Percentiles rank a stretch among this genome's conserved stretches.
Evolutionary conservation across 495 filamentous ascomycete genomes (phyloP).

Genomic region (Xylaria intraflava): DNA sequence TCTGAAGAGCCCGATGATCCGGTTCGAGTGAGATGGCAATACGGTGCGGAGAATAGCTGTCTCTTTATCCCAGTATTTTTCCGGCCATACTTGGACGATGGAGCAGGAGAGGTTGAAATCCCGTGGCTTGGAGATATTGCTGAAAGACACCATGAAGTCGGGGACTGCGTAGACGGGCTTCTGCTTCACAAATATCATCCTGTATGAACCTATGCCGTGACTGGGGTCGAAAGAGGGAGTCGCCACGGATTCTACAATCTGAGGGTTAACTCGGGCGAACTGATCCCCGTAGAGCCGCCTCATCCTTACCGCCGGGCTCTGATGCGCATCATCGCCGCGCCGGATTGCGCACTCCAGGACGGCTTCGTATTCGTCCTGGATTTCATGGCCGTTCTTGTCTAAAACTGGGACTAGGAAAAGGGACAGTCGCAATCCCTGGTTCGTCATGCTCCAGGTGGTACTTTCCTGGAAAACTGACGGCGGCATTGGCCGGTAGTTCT

Average conservation of each 20-base stretch:
- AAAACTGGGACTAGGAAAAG: not conserved
- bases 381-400: not conserved
- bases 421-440: constrained; percentile 2
- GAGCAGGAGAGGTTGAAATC: not conserved
- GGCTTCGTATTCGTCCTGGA: not conserved
- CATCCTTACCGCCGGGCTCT: constrained; percentile 2
- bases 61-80: not conserved
- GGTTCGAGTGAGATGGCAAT: not conserved
- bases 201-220: not conserved
- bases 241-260: not conserved
- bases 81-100: not conserved
- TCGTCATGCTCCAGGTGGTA: constrained; percentile 3
- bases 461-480: not conserved
- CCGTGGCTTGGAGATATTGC: not conserved
- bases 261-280: constrained; percentile 1
- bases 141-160: not conserved
- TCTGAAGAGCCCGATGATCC: not conserved
- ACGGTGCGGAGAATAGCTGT: not conserved
- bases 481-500: not conserved
- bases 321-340: not conserved
- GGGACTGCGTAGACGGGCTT: not conserved
- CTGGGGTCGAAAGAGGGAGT: not conserved
- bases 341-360: not conserved
- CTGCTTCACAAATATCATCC: not conserved
- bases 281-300: constrained; percentile 7